Percentiles rank a stretch among this genome's conserved stretches.
These are phyloP conservation scores for Anisodus acutangulus DNA, from an alignment of 257 asterid genomes.

Conservation along the genomic window DNA sequence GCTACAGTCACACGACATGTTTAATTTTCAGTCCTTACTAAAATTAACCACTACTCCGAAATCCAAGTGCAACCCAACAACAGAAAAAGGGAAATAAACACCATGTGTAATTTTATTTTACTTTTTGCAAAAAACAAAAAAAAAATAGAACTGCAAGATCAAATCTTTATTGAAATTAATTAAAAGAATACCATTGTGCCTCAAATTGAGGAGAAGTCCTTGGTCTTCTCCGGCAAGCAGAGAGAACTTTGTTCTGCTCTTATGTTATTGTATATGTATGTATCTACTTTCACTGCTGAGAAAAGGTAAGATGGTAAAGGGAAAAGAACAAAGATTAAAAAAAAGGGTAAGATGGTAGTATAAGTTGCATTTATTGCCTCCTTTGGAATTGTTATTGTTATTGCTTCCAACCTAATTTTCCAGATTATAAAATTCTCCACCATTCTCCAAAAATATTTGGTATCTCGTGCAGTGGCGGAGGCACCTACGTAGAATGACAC, in stretches of 20 bases:
- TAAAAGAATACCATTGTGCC: slow-evolving; percentile 24
- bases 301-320: too few relatives aligned
- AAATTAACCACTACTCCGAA: neutral
- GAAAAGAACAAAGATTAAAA: too few relatives aligned
- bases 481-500: too few relatives aligned
- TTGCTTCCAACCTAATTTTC: too few relatives aligned
- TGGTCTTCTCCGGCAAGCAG: neutral
- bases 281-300: too few relatives aligned
- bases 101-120: neutral
- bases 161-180: neutral
- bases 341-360: too few relatives aligned
- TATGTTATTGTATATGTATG: neutral
- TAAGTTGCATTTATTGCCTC: too few relatives aligned
- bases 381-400: too few relatives aligned
- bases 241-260: neutral
- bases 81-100: neutral
- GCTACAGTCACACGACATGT: neutral
- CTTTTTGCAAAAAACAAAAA: neutral
- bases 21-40: neutral
- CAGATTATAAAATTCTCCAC: neutral
- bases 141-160: neutral
- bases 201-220: neutral
- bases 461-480: neutral
- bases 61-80: slow-evolving; percentile 1
- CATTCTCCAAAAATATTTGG: neutral